Percentiles rank a stretch among this genome's conserved stretches.
Evolutionary conservation across 495 filamentous ascomycete species (phyloP).

Genomic region (Lophium mytilinum): DNA sequence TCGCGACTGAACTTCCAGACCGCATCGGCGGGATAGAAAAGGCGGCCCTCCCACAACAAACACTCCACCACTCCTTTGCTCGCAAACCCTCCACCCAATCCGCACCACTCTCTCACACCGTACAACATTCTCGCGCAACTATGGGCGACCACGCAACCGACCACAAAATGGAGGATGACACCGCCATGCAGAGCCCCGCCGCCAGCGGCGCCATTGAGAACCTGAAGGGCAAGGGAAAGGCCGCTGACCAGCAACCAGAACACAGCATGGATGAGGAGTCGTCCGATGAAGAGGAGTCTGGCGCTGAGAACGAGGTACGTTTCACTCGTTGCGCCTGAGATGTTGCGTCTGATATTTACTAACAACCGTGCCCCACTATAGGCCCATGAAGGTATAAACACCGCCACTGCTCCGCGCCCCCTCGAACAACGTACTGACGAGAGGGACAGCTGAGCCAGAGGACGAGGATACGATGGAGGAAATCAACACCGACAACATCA

Average conservation of each 20-base stretch:
- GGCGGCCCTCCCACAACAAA: neutral
- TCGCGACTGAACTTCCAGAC: neutral
- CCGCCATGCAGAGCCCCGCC: slow-evolving; percentile 1
- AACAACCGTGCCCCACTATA: slow-evolving; percentile 4
- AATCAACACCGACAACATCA: slow-evolving; percentile 83
- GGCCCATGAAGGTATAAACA: slow-evolving; percentile 18
- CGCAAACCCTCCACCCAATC: no score
- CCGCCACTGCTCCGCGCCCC: neutral
- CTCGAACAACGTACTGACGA: slow-evolving; percentile 5
- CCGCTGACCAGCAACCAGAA: slow-evolving; percentile 6
- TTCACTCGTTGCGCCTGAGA: neutral
- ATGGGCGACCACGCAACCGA: slow-evolving; percentile 25
- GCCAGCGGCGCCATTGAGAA: slow-evolving; percentile 21
- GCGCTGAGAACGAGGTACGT: slow-evolving; percentile 26
- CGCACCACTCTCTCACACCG: no score
- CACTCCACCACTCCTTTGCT: neutral
- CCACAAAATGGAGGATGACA: slow-evolving; percentile 24
- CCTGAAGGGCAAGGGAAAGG: slow-evolving; percentile 42
- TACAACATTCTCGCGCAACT: slow-evolving; percentile 1
- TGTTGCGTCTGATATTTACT: slow-evolving; percentile 5
- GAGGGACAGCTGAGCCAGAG: slow-evolving; percentile 43
- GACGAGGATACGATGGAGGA: slow-evolving; percentile 83
- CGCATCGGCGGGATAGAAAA: neutral
- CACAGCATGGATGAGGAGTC: slow-evolving; percentile 26
- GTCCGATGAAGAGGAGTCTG: slow-evolving; percentile 27